These are phyloP conservation scores for Pseudonitzschia pungens DNA, from an alignment of 108 stramenopile species.

Conservation along the genomic window DNA sequence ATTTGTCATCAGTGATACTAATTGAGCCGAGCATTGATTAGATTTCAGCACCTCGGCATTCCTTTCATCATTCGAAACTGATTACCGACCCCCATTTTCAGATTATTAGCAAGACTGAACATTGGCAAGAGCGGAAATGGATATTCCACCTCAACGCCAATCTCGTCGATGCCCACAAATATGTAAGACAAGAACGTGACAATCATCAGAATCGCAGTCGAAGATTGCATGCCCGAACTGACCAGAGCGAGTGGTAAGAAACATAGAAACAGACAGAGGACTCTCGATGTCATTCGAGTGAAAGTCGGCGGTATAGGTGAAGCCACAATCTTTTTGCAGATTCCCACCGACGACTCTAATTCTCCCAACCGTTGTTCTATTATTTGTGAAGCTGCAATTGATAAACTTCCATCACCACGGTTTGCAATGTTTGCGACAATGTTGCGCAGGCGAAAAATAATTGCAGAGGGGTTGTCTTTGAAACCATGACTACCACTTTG, in stretches of 20 bases:
- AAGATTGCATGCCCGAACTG: constrained; percentile 21
- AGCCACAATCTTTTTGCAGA: constrained; percentile 33
- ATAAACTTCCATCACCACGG: constrained; percentile 8
- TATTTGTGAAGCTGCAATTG: constrained; percentile 15
- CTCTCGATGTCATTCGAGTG: constrained; percentile 42
- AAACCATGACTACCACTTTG: neutral
- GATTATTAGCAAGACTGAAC: constrained; percentile 19
- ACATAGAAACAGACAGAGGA: constrained; percentile 40
- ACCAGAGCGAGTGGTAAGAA: constrained; percentile 46
- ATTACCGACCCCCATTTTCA: constrained; percentile 25
- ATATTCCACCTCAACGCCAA: constrained; percentile 44
- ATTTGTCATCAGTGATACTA: no score
- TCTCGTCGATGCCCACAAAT: constrained; percentile 56
- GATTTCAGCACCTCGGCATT: neutral
- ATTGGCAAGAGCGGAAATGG: constrained; percentile 52
- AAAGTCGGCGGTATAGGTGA: constrained; percentile 57
- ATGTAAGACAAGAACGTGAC: constrained; percentile 37
- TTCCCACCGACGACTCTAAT: constrained; percentile 32
- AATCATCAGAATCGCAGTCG: constrained; percentile 27
- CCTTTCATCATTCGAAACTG: constrained; percentile 21
- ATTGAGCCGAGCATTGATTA: neutral
- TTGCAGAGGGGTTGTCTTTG: constrained; percentile 20
- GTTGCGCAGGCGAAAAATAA: constrained; percentile 27
- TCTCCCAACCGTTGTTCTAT: constrained; percentile 34
- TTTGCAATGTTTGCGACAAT: constrained; percentile 17